A percentile compares a stretch with the other conserved stretches of the same genome.
These are phyloP conservation scores for Penicillium sp. DNA, from an alignment of 2,329 filamentous ascomycete species.

Conservation along the genomic window DNA sequence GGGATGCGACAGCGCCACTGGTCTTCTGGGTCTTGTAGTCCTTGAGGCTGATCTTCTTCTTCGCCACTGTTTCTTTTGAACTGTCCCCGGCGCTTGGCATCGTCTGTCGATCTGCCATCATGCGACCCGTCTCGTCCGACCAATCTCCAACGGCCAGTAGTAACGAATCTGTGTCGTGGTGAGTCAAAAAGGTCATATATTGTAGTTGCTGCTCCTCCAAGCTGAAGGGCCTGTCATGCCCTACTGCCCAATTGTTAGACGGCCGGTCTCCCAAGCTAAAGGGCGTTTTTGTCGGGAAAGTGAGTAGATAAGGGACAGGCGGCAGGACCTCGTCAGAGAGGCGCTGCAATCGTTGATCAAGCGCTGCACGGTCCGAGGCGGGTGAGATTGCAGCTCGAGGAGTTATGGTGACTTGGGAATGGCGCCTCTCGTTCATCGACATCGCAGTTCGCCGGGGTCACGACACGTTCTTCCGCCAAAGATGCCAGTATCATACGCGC, in stretches of 20 bases:
- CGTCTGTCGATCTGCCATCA: conserved; percentile 42
- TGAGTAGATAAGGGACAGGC: conserved; percentile 45
- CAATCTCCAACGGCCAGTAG: conserved; percentile 54
- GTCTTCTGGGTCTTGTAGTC: conserved; percentile 58
- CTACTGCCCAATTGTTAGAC: conserved; percentile 47
- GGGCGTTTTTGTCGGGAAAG: conserved; percentile 46
- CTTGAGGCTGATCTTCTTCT: conserved; percentile 60
- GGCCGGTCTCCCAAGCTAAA: conserved; percentile 43
- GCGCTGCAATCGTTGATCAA: conserved; percentile 39
- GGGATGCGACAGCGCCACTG: conserved; percentile 29
- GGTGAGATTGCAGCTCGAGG: conserved; percentile 22
- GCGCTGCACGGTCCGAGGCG: conserved; percentile 27
- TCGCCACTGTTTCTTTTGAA: conserved; percentile 42
- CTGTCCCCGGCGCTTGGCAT: conserved; percentile 40
- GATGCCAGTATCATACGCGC: conserved; percentile 9
- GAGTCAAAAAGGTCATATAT: conserved; percentile 60
- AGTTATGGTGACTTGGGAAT: conserved; percentile 27
- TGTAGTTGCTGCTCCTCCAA: conserved; percentile 56
- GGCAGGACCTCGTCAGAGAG: conserved; percentile 44
- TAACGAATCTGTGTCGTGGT: conserved; percentile 53
- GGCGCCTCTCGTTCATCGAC: conserved; percentile 37
- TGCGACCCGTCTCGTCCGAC: conserved; percentile 48
- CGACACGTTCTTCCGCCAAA: conserved; percentile 16
- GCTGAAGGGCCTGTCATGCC: conserved; percentile 52
- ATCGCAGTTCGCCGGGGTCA: conserved; percentile 35